These are phyloP conservation scores for Tricholoma hemisulphureum DNA, from an alignment of 768 basidiomycete genomes.

Conservation along the genomic window DNA sequence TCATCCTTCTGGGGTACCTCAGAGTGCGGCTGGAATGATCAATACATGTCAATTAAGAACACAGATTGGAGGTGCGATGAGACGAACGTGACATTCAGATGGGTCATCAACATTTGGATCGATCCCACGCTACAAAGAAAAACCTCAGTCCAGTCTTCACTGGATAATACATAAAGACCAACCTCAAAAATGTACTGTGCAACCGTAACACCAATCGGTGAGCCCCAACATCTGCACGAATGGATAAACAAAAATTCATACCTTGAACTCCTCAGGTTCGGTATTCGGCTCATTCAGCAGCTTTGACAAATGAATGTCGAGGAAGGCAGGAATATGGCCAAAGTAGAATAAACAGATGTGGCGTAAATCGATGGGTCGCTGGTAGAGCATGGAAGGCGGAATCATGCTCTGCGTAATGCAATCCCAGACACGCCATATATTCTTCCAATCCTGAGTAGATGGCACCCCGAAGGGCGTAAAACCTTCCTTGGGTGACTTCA, in stretches of 20 bases:
- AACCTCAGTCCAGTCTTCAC: not conserved
- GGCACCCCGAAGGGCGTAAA: slow-evolving; percentile 66
- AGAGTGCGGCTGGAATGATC: slow-evolving; percentile 68
- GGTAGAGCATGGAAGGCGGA: slow-evolving; percentile 75
- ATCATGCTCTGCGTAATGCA: slow-evolving; percentile 83
- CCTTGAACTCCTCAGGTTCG: slow-evolving; percentile 80
- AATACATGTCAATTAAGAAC: not conserved
- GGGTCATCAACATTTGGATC: slow-evolving; percentile 95
- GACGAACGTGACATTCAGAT: slow-evolving; percentile 74
- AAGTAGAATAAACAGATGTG: slow-evolving; percentile 98
- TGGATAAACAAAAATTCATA: slow-evolving; percentile 16
- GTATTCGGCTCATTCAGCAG: slow-evolving; percentile 76
- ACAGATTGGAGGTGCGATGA: not conserved
- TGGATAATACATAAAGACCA: not conserved
- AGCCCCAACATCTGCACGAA: slow-evolving; percentile 12
- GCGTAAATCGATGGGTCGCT: slow-evolving; percentile 90
- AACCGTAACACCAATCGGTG: slow-evolving; percentile 5
- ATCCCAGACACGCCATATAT: slow-evolving; percentile 90
- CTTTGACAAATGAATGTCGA: slow-evolving; percentile 85
- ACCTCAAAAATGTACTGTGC: slow-evolving; percentile 75
- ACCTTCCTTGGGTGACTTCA: slow-evolving; percentile 40
- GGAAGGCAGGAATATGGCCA: slow-evolving; percentile 90
- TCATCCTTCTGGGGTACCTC: slow-evolving; percentile 75
- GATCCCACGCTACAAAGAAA: slow-evolving; percentile 71
- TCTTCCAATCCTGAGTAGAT: slow-evolving; percentile 72